Percentiles rank a stretch among this genome's conserved stretches.
Conservation (phyloP, 2,329 filamentous ascomycete genomes). For the Xylariaceae sp. region DNA sequence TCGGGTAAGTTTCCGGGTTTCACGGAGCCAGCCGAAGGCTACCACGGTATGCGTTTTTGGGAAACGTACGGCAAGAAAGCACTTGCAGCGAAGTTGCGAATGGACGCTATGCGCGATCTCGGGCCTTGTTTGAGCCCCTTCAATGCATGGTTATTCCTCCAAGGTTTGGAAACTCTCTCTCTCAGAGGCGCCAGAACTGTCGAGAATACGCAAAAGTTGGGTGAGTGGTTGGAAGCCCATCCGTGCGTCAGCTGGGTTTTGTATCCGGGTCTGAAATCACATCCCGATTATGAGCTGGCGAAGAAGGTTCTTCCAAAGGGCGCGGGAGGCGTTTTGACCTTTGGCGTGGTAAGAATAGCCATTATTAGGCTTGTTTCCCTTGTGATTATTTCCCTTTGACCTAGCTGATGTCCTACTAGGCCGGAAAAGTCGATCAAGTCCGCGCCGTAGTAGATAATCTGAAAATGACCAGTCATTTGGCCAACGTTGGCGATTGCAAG, state of each 20-base stretch:
- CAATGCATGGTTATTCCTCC: slow-evolving; percentile 72
- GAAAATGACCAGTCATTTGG: slow-evolving; percentile 75
- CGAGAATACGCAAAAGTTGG: slow-evolving; percentile 68
- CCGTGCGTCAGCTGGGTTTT: slow-evolving; percentile 74
- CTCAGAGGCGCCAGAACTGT: slow-evolving; percentile 71
- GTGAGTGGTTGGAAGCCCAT: slow-evolving; percentile 72
- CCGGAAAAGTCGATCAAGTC: slow-evolving; percentile 45
- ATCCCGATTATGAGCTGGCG: slow-evolving; percentile 67
- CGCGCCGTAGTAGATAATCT: slow-evolving; percentile 71
- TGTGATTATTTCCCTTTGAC: neutral
- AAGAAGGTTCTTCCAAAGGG: slow-evolving; percentile 74
- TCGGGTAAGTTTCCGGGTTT: slow-evolving; percentile 74
- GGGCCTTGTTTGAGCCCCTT: slow-evolving; percentile 74
- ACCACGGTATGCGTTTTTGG: slow-evolving; percentile 74
- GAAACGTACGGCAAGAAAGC: slow-evolving; percentile 72
- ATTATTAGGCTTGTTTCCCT: neutral
- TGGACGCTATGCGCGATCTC: slow-evolving; percentile 74
- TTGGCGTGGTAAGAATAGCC: slow-evolving; percentile 68
- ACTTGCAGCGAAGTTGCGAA: slow-evolving; percentile 70
- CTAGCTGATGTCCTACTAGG: slow-evolving; percentile 48
- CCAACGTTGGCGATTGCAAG: slow-evolving; percentile 77
- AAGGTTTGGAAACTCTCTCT: slow-evolving; percentile 73
- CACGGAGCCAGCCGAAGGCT: slow-evolving; percentile 71
- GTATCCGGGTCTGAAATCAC: slow-evolving; percentile 72
- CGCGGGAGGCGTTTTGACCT: slow-evolving; percentile 73